Evolutionary conservation across 1,284 basidiomycete species (phyloP), one percentile per base, ranked within the genome.

Genomic region (Peniophora sp.): DNA sequence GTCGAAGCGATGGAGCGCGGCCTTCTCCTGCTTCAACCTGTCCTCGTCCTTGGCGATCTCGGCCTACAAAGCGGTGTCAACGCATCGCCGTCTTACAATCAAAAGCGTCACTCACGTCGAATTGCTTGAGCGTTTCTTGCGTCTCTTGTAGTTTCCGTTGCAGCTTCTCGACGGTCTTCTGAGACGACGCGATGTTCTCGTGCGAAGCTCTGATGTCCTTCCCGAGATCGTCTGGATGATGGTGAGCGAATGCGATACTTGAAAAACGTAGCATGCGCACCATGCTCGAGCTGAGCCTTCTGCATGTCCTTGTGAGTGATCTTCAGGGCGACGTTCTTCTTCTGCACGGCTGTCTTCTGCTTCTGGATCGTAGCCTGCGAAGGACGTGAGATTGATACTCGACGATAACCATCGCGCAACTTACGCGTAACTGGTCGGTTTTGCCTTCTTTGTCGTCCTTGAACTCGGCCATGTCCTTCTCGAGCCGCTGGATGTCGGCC

Each of bases 391-490:
- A 1, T 49, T 14, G 27, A 27, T 27, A 53, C 1, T n/a, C 19
- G 32, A 22, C 34, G 22, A 48, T 35, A 32, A 48, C 23, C 23
- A 32, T 47, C 23, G n/a, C 10, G 1, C 34, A 41, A 58, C 68
- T 44, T 50, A 89, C 92, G 75, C 94, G 96, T 59, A 99, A 81
- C 66, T 98, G 89, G 39, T 89, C 89, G 51, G 95, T 89, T 71
- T 99, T 99, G 46, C 92, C 92, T 52, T 97, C 96, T 67, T 97
- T 97, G 74, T 99, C 95, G 66, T 93, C 87, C 73, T 97, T 95
- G 72, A 99, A 97, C 73, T 99, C 97, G 50, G 83, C 83, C 93
- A 99, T 98, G 65, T 99, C 97, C 62, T 86, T 87, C 69, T 98
- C 90, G 22, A 98, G 82, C 57, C 87, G 89, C 69, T 85, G 85